These are phyloP conservation scores for Echium plantagineum DNA, from an alignment of 257 asterid species.

Conservation along the genomic window DNA sequence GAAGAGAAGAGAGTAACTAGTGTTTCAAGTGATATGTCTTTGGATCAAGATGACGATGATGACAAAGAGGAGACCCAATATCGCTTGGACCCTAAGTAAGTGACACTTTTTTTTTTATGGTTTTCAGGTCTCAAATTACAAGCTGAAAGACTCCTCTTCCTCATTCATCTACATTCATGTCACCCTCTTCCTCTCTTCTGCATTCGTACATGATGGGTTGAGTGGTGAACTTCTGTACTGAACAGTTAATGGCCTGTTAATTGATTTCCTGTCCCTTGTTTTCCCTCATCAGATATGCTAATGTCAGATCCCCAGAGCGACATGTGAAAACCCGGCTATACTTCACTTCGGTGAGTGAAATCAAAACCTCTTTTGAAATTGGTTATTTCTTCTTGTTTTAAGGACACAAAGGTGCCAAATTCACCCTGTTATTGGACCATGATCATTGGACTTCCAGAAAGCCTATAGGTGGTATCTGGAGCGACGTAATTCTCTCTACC, in stretches of 20 bases:
- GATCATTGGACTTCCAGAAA: neutral
- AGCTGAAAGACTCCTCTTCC: neutral
- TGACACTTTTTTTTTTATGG: too few relatives aligned
- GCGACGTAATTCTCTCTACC: too few relatives aligned
- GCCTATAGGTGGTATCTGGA: too few relatives aligned
- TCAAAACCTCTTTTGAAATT: neutral
- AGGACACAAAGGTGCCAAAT: neutral
- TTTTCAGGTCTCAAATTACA: neutral
- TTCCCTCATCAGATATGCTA: conserved; percentile 57
- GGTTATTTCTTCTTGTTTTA: neutral
- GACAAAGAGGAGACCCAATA: conserved; percentile 86
- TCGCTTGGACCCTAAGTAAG: conserved; percentile 88
- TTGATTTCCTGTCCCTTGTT: conserved; percentile 2
- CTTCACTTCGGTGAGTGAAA: conserved; percentile 75
- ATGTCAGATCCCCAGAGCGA: conserved; percentile 77
- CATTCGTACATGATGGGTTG: neutral
- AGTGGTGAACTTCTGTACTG: neutral
- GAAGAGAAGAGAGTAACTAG: conserved; percentile 69
- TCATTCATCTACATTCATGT: too few relatives aligned
- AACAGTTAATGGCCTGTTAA: neutral
- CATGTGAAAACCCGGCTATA: conserved; percentile 86
- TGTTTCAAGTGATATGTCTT: conserved; percentile 64
- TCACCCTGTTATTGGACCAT: neutral
- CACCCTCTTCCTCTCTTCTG: neutral
- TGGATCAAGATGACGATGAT: conserved; percentile 80